Conservation (phyloP, 2,329 filamentous ascomycete genomes). For the Fusarium proliferatum region DNA sequence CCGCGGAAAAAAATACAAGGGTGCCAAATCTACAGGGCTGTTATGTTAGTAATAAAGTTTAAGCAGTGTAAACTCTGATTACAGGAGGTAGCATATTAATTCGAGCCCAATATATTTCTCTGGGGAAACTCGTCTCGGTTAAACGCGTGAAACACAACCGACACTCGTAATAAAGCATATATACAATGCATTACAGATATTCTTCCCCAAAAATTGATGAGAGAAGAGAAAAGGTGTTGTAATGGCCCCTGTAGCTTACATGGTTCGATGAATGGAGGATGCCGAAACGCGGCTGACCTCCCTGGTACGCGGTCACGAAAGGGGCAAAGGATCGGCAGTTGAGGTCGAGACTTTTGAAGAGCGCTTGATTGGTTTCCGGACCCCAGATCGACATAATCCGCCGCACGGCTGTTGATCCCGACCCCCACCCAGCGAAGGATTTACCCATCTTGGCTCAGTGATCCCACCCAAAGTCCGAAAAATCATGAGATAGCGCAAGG, state of each 20-base stretch:
- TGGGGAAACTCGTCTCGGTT: background rate
- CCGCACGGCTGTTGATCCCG: conserved; percentile 5
- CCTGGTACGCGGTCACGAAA: background rate
- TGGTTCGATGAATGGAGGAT: background rate
- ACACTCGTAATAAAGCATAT: background rate
- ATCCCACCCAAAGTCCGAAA: background rate
- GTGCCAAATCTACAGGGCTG: background rate
- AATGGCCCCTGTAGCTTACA: background rate
- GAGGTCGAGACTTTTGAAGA: background rate
- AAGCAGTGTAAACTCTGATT: background rate
- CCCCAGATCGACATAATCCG: background rate
- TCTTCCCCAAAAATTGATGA: too few relatives aligned
- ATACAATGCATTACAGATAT: background rate
- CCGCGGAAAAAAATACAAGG: background rate
- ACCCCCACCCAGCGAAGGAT: background rate
- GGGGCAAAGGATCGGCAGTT: background rate
- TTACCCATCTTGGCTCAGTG: background rate
- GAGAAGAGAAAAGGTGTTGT: background rate
- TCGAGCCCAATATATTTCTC: background rate
- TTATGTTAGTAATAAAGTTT: background rate
- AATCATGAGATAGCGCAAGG: background rate
- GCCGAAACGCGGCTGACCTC: background rate
- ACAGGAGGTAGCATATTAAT: background rate
- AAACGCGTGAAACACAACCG: background rate
- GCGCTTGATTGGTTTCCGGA: background rate